Percentiles rank a stretch among this genome's conserved stretches.
Evolutionary conservation across 805 yeast species (phyloP).

Genomic region (Jamesozyma lodderae): DNA sequence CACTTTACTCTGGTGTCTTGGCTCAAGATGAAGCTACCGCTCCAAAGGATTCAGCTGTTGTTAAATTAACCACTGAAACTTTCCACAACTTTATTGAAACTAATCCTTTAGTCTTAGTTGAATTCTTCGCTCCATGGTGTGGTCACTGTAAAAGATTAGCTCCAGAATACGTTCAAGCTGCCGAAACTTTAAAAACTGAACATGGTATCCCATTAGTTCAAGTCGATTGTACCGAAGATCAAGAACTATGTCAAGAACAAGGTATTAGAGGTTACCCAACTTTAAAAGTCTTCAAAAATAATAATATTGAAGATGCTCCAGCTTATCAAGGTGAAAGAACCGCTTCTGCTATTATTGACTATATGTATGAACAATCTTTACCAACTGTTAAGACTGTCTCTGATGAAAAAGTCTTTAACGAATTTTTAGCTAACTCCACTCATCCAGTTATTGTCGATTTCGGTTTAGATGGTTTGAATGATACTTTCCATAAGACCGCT

Average conservation of each 20-base stretch:
- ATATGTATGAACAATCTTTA: constrained; percentile 70
- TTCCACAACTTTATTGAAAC: constrained; percentile 57
- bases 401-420: constrained; percentile 42
- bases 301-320: constrained; percentile 33
- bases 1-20: constrained; percentile 15
- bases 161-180: constrained; percentile 73
- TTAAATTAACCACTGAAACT: constrained; percentile 57
- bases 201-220: constrained; percentile 69
- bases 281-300: constrained; percentile 59
- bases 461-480: constrained; percentile 35
- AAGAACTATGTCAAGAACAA: constrained; percentile 56
- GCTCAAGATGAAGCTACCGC: constrained; percentile 55
- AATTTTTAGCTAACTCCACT: constrained; percentile 32
- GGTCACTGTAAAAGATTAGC: constrained; percentile 89
- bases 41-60: constrained; percentile 78
- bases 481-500: constrained; percentile 57
- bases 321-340: constrained; percentile 84
- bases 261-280: constrained; percentile 81
- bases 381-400: constrained; percentile 60
- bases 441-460: constrained; percentile 53
- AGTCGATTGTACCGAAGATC: constrained; percentile 75
- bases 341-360: constrained; percentile 65
- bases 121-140: constrained; percentile 96
- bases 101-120: constrained; percentile 75
- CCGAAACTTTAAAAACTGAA: constrained; percentile 54